Percentiles rank a stretch among this genome's conserved stretches.
Conservation (phyloP, 768 basidiomycete species). For the Podaxis pistillaris region DNA sequence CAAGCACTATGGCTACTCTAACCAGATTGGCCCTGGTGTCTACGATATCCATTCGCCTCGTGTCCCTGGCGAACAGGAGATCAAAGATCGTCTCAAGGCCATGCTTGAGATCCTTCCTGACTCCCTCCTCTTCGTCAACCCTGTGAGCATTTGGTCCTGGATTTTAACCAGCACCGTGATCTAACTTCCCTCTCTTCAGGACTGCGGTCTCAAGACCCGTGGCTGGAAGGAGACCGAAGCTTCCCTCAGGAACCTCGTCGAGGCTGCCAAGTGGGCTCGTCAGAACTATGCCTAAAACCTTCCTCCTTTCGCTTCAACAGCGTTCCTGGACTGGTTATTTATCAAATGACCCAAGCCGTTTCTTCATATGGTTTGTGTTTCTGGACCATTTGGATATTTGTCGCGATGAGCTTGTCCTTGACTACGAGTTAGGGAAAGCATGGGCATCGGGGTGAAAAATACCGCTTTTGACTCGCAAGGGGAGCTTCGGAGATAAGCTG, state of each 20-base stretch:
- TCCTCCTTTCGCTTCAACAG: slow-evolving; percentile 84
- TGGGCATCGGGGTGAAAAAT: slow-evolving; percentile 28
- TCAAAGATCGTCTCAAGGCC: slow-evolving; percentile 84
- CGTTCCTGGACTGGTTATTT: slow-evolving; percentile 70
- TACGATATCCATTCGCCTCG: slow-evolving; percentile 99
- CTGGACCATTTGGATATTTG: slow-evolving; percentile 57
- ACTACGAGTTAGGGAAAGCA: slow-evolving; percentile 13
- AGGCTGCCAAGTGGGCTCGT: slow-evolving; percentile 93
- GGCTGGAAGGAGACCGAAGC: slow-evolving; percentile 98
- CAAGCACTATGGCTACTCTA: slow-evolving; percentile 93
- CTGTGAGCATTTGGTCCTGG: slow-evolving; percentile 38
- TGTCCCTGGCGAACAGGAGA: slow-evolving; percentile 91
- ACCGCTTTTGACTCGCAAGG: slow-evolving; percentile 32
- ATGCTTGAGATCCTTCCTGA: slow-evolving; percentile 83
- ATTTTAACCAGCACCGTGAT: not conserved
- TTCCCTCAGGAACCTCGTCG: slow-evolving; percentile 82
- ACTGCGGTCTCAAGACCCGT: slow-evolving; percentile 98
- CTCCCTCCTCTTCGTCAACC: slow-evolving; percentile 88
- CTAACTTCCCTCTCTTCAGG: slow-evolving; percentile 35
- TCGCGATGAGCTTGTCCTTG: slow-evolving; percentile 26
- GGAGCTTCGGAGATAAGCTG: slow-evolving; percentile 39
- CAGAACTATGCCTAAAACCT: slow-evolving; percentile 65
- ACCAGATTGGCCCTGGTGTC: slow-evolving; percentile 97
- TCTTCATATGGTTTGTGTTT: slow-evolving; percentile 27
- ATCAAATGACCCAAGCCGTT: slow-evolving; percentile 21